Conservation (phyloP, 2,329 filamentous ascomycete species). For the Trichoderma pleuroti region DNA sequence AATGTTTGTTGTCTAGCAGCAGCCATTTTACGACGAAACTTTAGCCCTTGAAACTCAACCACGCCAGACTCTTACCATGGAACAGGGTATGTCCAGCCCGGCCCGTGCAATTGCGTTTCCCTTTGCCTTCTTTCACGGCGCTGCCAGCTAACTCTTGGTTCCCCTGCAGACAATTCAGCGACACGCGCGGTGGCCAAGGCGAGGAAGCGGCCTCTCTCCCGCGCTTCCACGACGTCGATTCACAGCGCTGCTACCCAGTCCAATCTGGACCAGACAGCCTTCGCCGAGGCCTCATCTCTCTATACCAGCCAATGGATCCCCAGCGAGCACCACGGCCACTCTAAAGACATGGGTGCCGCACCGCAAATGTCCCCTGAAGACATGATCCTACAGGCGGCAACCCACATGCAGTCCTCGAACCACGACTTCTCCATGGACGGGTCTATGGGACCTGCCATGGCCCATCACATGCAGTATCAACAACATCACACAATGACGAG, state of each 20-base stretch:
- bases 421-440: constrained; percentile 50
- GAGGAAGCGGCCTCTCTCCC: constrained; percentile 51
- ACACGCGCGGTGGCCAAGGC: constrained; percentile 37
- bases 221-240: constrained; percentile 55
- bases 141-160: neutral
- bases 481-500: constrained; percentile 40
- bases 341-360: constrained; percentile 41
- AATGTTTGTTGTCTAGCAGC: constrained; percentile 41
- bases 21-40: constrained; percentile 24
- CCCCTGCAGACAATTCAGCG: constrained; percentile 28
- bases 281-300: constrained; percentile 42
- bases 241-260: constrained; percentile 53
- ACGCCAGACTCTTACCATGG: constrained; percentile 33
- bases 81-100: constrained; percentile 34
- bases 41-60: constrained; percentile 28
- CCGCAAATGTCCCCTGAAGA: constrained; percentile 55
- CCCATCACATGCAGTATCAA: constrained; percentile 43
- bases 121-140: neutral
- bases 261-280: constrained; percentile 46
- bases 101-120: neutral
- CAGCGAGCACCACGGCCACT: constrained; percentile 43
- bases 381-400: constrained; percentile 55
- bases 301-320: constrained; percentile 51
- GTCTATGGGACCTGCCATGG: constrained; percentile 43
- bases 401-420: constrained; percentile 51